Evolutionary conservation across 495 filamentous ascomycete genomes (phyloP), one percentile per base, ranked within the genome.

Genomic region (Penicillium bovifimosum): DNA sequence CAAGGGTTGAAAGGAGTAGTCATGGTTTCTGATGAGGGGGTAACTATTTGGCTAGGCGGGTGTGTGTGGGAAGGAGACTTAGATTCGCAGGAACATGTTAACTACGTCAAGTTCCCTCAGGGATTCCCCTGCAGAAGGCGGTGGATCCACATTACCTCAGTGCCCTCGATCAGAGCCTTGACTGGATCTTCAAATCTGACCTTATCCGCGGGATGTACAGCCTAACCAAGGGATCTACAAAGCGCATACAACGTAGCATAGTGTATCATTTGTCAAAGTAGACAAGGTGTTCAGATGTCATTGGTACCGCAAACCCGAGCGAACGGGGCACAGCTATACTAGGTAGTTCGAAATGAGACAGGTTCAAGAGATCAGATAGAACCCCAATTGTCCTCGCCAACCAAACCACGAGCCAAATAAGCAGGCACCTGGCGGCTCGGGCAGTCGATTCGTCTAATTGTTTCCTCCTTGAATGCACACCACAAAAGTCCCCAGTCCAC

Each of bases 241-340:
- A 18, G 10, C 3, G 17, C 44, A 27, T n/a, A 16, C 9, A 44
- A 39, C 47, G 50, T 29, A 54, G 52, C 59, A 51, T 58, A 48
- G 46, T 56, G 49, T 58, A 39, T 58, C 24, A 50, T 63, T 54
- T 62, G 59, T 62, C 56, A 47, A 43, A 52, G 60, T 52, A 41
- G 50, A 48, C 52, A 47, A 51, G 50, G 47, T 43, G 50, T 40
- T 36, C 53, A 51, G 50, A 47, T 58, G 48, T 36, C 55, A 52
- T 61, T 52, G 53, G 56, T 18, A 45, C 56, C 41, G 45, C 55
- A 51, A 42, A 48, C 60, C 62, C 63, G 63, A 65, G 54, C 47
- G 47, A 65, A 65, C 63, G 63, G 63, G 60, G 44, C 63, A 62
- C 50, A 45, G 48, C 38, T 44, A 42, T 47, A 50, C 48, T 54